A percentile compares a stretch with the other conserved stretches of the same genome.
phyloP scores from a whole-genome alignment of 140 eudicot species.

The Senecio squalidus region DNA sequence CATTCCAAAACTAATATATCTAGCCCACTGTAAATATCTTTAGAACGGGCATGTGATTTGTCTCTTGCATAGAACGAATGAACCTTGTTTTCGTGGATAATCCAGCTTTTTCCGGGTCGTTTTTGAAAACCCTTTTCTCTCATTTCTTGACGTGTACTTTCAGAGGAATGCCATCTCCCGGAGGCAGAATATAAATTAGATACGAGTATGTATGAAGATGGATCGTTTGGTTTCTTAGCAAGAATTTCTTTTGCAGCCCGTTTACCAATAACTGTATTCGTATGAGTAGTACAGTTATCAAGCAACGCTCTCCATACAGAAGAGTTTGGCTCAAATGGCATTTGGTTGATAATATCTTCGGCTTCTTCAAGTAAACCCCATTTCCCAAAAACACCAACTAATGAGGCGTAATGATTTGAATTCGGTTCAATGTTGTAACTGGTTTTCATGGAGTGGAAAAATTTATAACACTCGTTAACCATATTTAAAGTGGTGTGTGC shows the following conservation, averaged over 20 bases:
- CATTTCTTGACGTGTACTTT: constrained; percentile 67
- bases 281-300: constrained; percentile 47
- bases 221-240: constrained; percentile 61
- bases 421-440: constrained; percentile 47
- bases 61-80: constrained; percentile 82
- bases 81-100: constrained; percentile 48
- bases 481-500: constrained; percentile 43
- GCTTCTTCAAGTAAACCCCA: constrained; percentile 89
- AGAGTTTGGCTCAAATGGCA: constrained; percentile 65
- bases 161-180: constrained; percentile 89
- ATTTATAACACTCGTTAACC: constrained; percentile 48
- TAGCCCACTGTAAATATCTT: constrained; percentile 67
- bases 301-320: constrained; percentile 83
- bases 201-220: constrained; percentile 63
- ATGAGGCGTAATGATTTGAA: constrained; percentile 71
- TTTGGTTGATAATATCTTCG: constrained; percentile 44
- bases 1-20: constrained; percentile 72
- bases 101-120: constrained; percentile 77
- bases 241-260: constrained; percentile 69
- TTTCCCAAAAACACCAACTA: constrained; percentile 64
- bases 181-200: constrained; percentile 85
- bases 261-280: constrained; percentile 48
- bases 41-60: constrained; percentile 51
- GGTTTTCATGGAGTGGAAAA: constrained; percentile 58
- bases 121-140: constrained; percentile 65